Conservation (phyloP, 148 eudicot species). For the Pharnaceum exiguum region DNA sequence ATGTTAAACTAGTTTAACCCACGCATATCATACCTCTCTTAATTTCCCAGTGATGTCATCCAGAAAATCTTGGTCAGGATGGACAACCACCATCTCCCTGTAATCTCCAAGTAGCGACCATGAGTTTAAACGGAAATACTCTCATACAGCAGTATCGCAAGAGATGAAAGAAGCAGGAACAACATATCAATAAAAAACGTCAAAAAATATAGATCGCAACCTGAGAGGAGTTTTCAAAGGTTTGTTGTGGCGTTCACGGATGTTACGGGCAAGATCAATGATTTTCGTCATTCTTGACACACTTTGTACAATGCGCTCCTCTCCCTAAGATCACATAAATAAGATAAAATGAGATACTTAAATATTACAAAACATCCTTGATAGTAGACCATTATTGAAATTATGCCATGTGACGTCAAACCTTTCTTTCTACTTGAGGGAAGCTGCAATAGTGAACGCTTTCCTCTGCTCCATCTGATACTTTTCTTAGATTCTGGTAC, state of each 20-base stretch:
- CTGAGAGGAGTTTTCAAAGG: constrained; percentile 91
- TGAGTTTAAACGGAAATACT: constrained; percentile 1
- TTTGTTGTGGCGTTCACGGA: constrained; percentile 94
- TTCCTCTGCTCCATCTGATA: constrained; percentile 58
- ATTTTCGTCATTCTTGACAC: constrained; percentile 92
- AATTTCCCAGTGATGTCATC: constrained; percentile 83
- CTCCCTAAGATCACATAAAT: constrained; percentile 39
- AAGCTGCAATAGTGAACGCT: constrained; percentile 89
- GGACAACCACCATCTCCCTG: constrained; percentile 97
- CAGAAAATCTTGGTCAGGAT: constrained; percentile 83
- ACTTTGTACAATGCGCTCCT: constrained; percentile 87
- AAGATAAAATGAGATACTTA: background rate
- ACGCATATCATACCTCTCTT: constrained; percentile 52
- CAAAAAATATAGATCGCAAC: constrained; percentile 11
- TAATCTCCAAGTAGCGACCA: constrained; percentile 8
- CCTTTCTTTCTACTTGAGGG: constrained; percentile 86
- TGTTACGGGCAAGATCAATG: constrained; percentile 89
- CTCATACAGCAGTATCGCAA: background rate
- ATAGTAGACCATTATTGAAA: background rate
- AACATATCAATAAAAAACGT: background rate
- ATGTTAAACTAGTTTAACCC: background rate
- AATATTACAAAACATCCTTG: background rate
- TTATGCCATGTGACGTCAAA: constrained; percentile 20
- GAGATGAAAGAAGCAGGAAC: background rate
- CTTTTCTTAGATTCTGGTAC: constrained; percentile 82